Percentiles rank a stretch among this genome's conserved stretches.
These are phyloP conservation scores for Pichia kudriavzevii DNA, from an alignment of 1,139 yeast species.

Conservation along the genomic window DNA sequence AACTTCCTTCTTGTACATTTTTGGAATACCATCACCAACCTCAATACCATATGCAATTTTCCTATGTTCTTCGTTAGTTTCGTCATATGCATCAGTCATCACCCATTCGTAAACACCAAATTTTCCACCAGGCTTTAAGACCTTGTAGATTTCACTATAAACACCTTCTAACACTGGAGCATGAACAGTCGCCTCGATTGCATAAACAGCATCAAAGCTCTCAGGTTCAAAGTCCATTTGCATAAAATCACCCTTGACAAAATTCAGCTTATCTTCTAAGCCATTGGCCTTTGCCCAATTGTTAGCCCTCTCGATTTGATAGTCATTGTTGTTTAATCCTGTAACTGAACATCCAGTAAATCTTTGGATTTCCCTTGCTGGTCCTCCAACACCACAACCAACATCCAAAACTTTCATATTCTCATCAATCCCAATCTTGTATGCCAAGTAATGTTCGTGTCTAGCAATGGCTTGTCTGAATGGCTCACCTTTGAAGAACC, in stretches of 20 bases:
- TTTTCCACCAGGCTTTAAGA: slow-evolving; percentile 93
- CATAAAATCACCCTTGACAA: slow-evolving; percentile 98
- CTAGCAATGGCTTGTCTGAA: slow-evolving; percentile 93
- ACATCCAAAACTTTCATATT: slow-evolving; percentile 90
- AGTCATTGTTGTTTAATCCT: slow-evolving; percentile 95
- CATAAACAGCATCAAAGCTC: slow-evolving; percentile 92
- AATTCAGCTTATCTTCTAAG: slow-evolving; percentile 65
- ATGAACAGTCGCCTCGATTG: slow-evolving; percentile 97
- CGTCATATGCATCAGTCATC: slow-evolving; percentile 91
- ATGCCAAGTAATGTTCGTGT: slow-evolving; percentile 93
- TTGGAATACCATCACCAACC: slow-evolving; percentile 97
- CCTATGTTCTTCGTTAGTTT: slow-evolving; percentile 80
- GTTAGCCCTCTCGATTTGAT: slow-evolving; percentile 90
- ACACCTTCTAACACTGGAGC: slow-evolving; percentile 97
- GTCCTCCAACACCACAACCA: slow-evolving; percentile 99
- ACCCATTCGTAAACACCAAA: slow-evolving; percentile 99
- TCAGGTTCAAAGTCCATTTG: slow-evolving; percentile 93
- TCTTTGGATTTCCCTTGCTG: slow-evolving; percentile 91
- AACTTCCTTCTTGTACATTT: slow-evolving; percentile 81
- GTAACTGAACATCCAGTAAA: slow-evolving; percentile 83
- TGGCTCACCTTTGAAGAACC: slow-evolving; percentile 89
- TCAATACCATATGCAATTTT: slow-evolving; percentile 95
- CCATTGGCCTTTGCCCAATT: slow-evolving; percentile 63
- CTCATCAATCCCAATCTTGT: slow-evolving; percentile 71
- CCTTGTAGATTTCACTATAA: slow-evolving; percentile 89